These are phyloP conservation scores for Xerocomellus amylosporus DNA, from an alignment of 768 basidiomycete genomes.

Conservation along the genomic window DNA sequence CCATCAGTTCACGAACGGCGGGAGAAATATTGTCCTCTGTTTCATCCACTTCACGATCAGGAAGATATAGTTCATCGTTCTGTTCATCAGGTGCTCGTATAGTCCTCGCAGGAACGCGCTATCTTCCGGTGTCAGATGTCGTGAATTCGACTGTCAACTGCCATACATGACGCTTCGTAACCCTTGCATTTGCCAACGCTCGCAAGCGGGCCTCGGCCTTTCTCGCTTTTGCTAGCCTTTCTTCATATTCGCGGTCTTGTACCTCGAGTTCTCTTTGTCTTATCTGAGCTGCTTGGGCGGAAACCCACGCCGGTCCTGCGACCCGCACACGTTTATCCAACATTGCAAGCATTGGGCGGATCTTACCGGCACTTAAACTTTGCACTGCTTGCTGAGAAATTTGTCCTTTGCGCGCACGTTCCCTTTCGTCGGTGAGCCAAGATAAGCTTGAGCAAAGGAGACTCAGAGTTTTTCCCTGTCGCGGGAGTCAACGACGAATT, in stretches of 20 bases:
- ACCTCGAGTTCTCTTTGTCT: slow-evolving; percentile 64
- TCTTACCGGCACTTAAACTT: slow-evolving; percentile 24
- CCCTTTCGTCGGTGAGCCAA: slow-evolving; percentile 70
- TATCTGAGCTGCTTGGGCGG: slow-evolving; percentile 65
- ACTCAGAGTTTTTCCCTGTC: slow-evolving; percentile 83
- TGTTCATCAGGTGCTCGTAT: slow-evolving; percentile 31
- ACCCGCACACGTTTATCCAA: slow-evolving; percentile 21
- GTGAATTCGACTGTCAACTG: neutral
- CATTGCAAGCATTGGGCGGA: neutral
- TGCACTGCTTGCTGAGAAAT: slow-evolving; percentile 35
- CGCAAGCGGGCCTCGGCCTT: slow-evolving; percentile 59
- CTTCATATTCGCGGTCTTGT: slow-evolving; percentile 62
- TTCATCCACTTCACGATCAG: slow-evolving; percentile 44
- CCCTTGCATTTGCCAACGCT: slow-evolving; percentile 52
- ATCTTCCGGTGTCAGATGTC: slow-evolving; percentile 4
- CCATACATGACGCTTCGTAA: slow-evolving; percentile 59
- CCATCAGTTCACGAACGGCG: slow-evolving; percentile 76
- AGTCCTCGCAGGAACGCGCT: slow-evolving; percentile 23
- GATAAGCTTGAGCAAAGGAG: slow-evolving; percentile 72
- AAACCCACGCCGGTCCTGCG: slow-evolving; percentile 71
- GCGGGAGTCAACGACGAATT: neutral
- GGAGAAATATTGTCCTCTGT: slow-evolving; percentile 65
- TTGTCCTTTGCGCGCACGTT: slow-evolving; percentile 66
- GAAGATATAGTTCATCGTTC: slow-evolving; percentile 72
- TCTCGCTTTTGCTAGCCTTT: slow-evolving; percentile 55